A percentile compares a stretch with the other conserved stretches of the same genome.
These are phyloP conservation scores for Meira miltonrushii DNA, from an alignment of 1,284 basidiomycete genomes.

Conservation along the genomic window DNA sequence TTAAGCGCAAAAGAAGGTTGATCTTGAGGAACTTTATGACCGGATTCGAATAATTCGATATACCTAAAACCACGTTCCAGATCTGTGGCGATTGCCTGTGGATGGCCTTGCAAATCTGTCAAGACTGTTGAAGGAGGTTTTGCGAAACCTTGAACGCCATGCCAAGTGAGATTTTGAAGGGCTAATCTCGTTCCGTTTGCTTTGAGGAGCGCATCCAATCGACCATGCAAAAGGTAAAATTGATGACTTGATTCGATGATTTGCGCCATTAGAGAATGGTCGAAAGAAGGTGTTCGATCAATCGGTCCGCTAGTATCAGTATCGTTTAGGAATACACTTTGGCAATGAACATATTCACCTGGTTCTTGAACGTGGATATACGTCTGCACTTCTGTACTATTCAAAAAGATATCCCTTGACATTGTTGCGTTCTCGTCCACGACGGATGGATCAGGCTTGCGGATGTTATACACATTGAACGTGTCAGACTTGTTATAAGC, in stretches of 20 bases:
- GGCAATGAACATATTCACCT: too few species aligned
- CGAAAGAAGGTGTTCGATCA: conserved; percentile 12
- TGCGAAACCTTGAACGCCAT: conserved; percentile 41
- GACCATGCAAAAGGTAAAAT: too few species aligned
- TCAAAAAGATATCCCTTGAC: too few species aligned
- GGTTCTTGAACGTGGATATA: too few species aligned
- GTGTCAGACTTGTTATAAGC: conserved; percentile 21
- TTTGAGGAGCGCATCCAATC: too few species aligned
- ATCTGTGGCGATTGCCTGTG: too few species aligned
- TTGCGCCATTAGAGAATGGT: conserved; percentile 24
- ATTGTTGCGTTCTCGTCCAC: not conserved
- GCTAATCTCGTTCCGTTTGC: too few species aligned
- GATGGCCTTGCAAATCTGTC: too few species aligned
- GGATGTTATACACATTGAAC: conserved; percentile 21
- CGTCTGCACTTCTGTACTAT: too few species aligned
- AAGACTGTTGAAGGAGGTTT: conserved; percentile 10
- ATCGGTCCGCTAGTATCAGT: conserved; percentile 1
- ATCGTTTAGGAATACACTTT: too few species aligned
- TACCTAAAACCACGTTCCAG: too few species aligned
- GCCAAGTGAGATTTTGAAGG: conserved; percentile 49
- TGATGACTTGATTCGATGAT: conserved; percentile 20
- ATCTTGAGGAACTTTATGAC: conserved; percentile 9
- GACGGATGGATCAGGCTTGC: not conserved
- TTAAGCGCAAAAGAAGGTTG: not conserved
- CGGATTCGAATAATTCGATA: too few species aligned